Base-by-base conservation (phyloP, 176 grass and related monocot species). In the Cenchrus purpureus region DNA sequence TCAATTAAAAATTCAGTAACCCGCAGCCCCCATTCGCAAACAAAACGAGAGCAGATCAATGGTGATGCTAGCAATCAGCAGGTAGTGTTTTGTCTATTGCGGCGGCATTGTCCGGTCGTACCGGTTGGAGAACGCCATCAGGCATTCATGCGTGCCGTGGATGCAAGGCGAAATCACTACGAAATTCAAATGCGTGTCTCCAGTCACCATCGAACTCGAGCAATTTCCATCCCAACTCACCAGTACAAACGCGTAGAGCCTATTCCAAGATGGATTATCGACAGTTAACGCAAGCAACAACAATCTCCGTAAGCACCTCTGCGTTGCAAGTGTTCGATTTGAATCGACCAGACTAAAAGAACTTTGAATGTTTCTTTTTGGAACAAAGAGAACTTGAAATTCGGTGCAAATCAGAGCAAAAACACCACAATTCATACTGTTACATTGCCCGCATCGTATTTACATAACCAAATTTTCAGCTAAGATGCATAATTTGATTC, bases 401-500 rank as follows among this genome's bases (percentile, higher is more conserved):
- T 22, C 4, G 1, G 4, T 3, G 45, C 42, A 42, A 16, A 69
- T 28, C 0, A 6, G 19, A 44, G 13, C 19, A 56, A 37, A 78
- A 43, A 25, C 6, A 25, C 8, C 12, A 12, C 19, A 29, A 29
- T 28, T 45, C 79, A 71, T 44, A 43, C 20, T 57, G 46, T 37
- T 20, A 25, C 75, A 43, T 14, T 16, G 15, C 8, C 6, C 4
- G 34, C 54, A 22, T 44, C 14, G n/a, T 86, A 90, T 82, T 90
- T 90, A 82, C 88, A 82, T 58, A 12, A 76, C 43, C 54, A 17
- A 19, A 68, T 10, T 12, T 57, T 48, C 8, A 55, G 1, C 10
- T 0, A 44, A 6, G 4, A 29, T 56, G 13, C 48, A 22, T 74
- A 75, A 58, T 65, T 22, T 55, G 34, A 48, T 65, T 46, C 32